Evolutionary conservation across 768 basidiomycete species (phyloP), one percentile per base, ranked within the genome.

Genomic region (Daedaleopsis nitida): DNA sequence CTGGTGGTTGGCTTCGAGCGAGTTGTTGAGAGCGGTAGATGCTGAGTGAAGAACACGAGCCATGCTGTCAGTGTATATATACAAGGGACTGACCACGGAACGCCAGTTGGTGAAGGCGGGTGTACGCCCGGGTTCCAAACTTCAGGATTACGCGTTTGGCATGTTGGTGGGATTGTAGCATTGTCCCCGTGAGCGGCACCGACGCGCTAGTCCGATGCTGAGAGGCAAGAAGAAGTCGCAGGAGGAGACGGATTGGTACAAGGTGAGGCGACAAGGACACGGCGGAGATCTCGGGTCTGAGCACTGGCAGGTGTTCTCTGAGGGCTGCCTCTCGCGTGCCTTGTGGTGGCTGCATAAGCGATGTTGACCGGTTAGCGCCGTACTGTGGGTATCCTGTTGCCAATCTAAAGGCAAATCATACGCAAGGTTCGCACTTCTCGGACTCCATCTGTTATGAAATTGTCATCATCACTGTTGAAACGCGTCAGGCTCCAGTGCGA

Each of bases 51-150:
- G 39, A 37, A 11, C 11, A 19, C 32, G 32, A 27, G n/a, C 32
- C 47, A 49, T 49, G 21, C 23, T 24, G 23, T 32, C 11, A 24
- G 38, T 3, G 35, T 58, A 58, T 63, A 63, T 63, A 59, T 43
- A 47, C 27, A 44, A 32, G 23, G 16, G 47, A 49, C 19, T 24
- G 47, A n/a, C 32, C 12, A 37, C n/a, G 52, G n/a, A 32, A 37
- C 52, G 17, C 39, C 17, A 42, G 39, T 2, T 17, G 27, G 27
- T 32, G 27, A 7, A 42, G 39, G 17, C 39, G 11, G 39, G 13
- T 42, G 39, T 13, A 2, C 3, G 10, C 13, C 17, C 13, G 11
- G 39, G 39, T 17, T 42, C 39, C 17, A 42, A 17, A 17, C 11
- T 12, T 42, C 10, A 12, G 39, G 39, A 42, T 12, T 42, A 12